Base-by-base conservation (phyloP, 2,329 filamentous ascomycete genomes). In the Beauveria sp. region DNA sequence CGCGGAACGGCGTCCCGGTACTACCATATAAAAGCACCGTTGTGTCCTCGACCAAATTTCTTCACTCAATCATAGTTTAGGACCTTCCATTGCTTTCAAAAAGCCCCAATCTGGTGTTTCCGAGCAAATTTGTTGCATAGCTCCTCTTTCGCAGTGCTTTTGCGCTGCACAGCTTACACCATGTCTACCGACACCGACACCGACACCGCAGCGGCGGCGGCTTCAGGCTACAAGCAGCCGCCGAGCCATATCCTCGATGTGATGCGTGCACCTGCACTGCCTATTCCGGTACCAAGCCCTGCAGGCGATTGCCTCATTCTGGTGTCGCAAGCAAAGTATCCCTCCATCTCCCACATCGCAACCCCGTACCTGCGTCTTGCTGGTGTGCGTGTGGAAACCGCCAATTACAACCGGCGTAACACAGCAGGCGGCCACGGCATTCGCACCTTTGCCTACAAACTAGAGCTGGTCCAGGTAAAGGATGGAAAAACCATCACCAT, bases 191-290 rank as follows among this genome's bases (percentile, higher is more conserved):
- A 37, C 26, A 28, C 37, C 22, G 22, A 37, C 26, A 28, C 37
- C 55, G 55, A 58, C 55, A 52, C 55, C 55, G 55, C 47, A n/a
- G 34, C 47, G 9, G 47, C 55, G 2, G 46, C 37, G 37, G 40
- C 48, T 26, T 52, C 57, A 28, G 57, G 57, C 50, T 59, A 54
- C 50, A 53, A 47, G 5, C 57, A 59, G 41, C 57, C 57, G 24
- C 50, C 57, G 20, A 43, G 34, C 41, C 6, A 46, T n/a, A 53
- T 59, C 18, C 40, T 59, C 34, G 50, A 59, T 40, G 57, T 59
- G n/a, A 59, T 59, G 57, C 57, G 37, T 16, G 57, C 57, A 20
- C 50, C 57, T 37, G n/a, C 57, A 10, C 26, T 59, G 47, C 57
- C 57, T 9, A 26, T 40, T 20, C 41, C 40, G 8, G 40, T 46